Evolutionary conservation across 495 filamentous ascomycete genomes (phyloP).

Genomic region (Chaetomidium leptoderma): DNA sequence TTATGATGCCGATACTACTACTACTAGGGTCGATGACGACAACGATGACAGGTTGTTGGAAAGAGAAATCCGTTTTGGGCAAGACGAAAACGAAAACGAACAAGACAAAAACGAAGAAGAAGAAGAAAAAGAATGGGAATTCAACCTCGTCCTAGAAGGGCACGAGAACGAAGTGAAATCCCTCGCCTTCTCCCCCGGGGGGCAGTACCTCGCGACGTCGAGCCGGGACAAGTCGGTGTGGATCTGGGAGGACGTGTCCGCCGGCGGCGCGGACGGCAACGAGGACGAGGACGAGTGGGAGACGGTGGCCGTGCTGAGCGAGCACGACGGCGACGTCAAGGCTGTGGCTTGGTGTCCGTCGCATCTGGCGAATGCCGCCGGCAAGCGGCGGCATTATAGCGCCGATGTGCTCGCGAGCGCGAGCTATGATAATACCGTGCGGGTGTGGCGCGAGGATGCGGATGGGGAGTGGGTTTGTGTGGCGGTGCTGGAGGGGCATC

Average conservation of each 20-base stretch:
- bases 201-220: conserved; percentile 82
- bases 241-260: conserved; percentile 90
- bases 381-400: conserved; percentile 29
- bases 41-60: conserved; percentile 17
- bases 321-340: conserved; percentile 94
- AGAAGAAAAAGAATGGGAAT: conserved; percentile 77
- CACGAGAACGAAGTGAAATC: conserved; percentile 92
- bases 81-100: not conserved
- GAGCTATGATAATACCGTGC: conserved; percentile 88
- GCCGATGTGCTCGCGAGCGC: conserved; percentile 71
- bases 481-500: conserved; percentile 71
- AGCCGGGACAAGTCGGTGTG: conserved; percentile 92
- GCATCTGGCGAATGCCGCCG: conserved; percentile 32
- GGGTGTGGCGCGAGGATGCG: conserved; percentile 82
- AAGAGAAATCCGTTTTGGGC: conserved; percentile 19
- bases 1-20: conserved; percentile 50
- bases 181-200: conserved; percentile 73
- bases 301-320: conserved; percentile 88
- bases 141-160: conserved; percentile 81
- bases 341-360: conserved; percentile 82
- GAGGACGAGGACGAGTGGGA: conserved; percentile 85
- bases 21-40: too few species aligned
- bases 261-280: not conserved
- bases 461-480: conserved; percentile 89
- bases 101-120: conserved; percentile 29